Base-by-base conservation (phyloP, 2,329 filamentous ascomycete genomes). In the Fusarium paranaense region DNA sequence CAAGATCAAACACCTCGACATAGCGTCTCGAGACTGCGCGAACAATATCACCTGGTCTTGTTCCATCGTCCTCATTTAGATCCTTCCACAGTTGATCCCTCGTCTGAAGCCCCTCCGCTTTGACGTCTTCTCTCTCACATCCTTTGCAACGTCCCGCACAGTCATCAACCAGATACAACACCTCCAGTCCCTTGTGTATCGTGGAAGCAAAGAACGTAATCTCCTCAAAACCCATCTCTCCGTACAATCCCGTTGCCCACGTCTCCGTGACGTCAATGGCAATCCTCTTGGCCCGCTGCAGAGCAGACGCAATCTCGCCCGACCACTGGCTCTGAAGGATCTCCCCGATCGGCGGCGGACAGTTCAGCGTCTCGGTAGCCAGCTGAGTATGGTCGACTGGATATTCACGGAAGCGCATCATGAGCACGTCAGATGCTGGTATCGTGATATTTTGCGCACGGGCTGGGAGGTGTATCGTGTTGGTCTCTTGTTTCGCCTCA, bases 141-240 rank as follows among this genome's bases (percentile, higher is more conserved):
- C 70, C 63, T 4, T 62, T 67, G 38, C 79, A 80, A 2, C 79
- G 72, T 27, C 78, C 78, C 2, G 71, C 61, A 35, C 78, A 78
- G 20, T 78, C 64, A 57, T 81, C 80, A 33, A 82, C 79, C 8
- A 82, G 67, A 33, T 81, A 82, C 54, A 82, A 50, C 67, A 81
- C 78, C 40, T 80, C 78, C 16, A 82, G 63, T 1, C 67, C 73
- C 20, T 74, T 72, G 20, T 82, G 78, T 22, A 82, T 62, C 54
- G 76, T 80, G 13, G 74, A 81, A 6, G 79, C 79, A 20, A 82
- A 64, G 45, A 77, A 80, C 2, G 76, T 71, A 25, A 76, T 71
- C 66, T 82, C 81, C 13, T 82, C 79, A 10, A 73, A 66, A 11
- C 67, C 76, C 18, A 78, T 72, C 27, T 47, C 75, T 37, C 62